Evolutionary conservation across 495 filamentous ascomycete genomes (phyloP), one percentile per base, ranked within the genome.

Genomic region (Sabuloglossum arenarium): DNA sequence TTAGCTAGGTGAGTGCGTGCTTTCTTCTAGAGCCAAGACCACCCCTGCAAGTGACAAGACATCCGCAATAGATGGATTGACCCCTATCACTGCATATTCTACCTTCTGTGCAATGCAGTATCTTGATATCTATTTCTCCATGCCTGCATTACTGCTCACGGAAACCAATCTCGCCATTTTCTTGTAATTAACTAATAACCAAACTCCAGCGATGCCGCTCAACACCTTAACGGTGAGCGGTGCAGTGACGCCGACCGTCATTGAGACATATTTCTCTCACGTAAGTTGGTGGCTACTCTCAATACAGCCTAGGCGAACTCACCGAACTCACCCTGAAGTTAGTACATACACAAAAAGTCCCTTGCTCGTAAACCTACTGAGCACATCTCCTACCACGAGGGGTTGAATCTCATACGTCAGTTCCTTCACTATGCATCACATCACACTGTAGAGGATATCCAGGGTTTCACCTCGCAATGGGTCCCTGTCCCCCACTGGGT

Each of bases 401-500:
- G 88, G n/a, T 74, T 97, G n/a, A 76, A 82, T 29, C 73, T 96
- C 23, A 80, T 96, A 58, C 85, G 85, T 51, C 79, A 80, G 34
- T 97, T 97, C 68, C 78, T 97, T 24, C 62, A 68, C 19, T 85
- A 86, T 62, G 82, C 87, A 1, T 88, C 88, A 1, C 79, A 84
- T 59, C 87, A 94, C 63, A 86, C 85, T 0, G 82, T 97, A 57
- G 90, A 97, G 67, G 89, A 97, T 31, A 66, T 96, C 19, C 90
- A 97, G 62, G 79, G 78, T 23, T 96, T 96, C 67, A 93, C 89
- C 0, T 71, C 76, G 24, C 88, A 95, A 73, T 86, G 84, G 78
- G 88, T 95, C 16, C 90, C 87, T 0, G 79, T 80, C 57, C 90
- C 90, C n/a, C 74, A 75, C 56, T 95, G 88, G 87, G 86, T 95